Conservation (phyloP, 2,329 filamentous ascomycete species). For the Talaromyces piceae region DNA sequence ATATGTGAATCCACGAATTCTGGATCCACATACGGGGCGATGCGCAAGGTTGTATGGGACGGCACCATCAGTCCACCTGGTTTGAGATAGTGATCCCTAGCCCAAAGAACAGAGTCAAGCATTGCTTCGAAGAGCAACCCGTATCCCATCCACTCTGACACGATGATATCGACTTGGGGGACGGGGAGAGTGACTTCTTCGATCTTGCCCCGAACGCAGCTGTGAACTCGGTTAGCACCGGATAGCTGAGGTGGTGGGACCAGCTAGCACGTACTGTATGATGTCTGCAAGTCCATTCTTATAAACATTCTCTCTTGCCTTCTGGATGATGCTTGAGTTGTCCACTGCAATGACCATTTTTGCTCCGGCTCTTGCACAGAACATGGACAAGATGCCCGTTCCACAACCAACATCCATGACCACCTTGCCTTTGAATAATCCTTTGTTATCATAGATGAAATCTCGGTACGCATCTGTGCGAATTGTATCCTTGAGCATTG, state of each 20-base stretch:
- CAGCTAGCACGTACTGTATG: constrained; percentile 50
- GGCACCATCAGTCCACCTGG: constrained; percentile 78
- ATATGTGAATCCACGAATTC: constrained; percentile 73
- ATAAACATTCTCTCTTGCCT: constrained; percentile 76
- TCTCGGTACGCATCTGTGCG: constrained; percentile 89
- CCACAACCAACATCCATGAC: constrained; percentile 78
- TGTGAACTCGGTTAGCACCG: constrained; percentile 16
- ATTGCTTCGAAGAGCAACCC: constrained; percentile 90
- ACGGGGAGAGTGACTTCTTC: constrained; percentile 78
- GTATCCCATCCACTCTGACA: constrained; percentile 98
- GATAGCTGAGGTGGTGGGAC: not conserved
- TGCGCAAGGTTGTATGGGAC: constrained; percentile 72
- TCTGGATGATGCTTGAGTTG: constrained; percentile 82
- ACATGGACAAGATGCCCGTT: constrained; percentile 85
- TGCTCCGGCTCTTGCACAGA: constrained; percentile 85
- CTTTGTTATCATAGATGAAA: constrained; percentile 46
- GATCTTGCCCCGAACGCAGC: constrained; percentile 72
- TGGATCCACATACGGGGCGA: constrained; percentile 71
- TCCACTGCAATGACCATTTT: constrained; percentile 83
- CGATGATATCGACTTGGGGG: constrained; percentile 80
- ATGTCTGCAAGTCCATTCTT: constrained; percentile 66
- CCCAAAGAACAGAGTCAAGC: constrained; percentile 85
- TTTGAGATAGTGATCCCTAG: constrained; percentile 76
- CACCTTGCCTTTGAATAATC: constrained; percentile 54
- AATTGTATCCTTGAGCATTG: constrained; percentile 85